These are phyloP conservation scores for Trichosporon coremiiforme DNA, from an alignment of 1,284 basidiomycete species.

Conservation along the genomic window DNA sequence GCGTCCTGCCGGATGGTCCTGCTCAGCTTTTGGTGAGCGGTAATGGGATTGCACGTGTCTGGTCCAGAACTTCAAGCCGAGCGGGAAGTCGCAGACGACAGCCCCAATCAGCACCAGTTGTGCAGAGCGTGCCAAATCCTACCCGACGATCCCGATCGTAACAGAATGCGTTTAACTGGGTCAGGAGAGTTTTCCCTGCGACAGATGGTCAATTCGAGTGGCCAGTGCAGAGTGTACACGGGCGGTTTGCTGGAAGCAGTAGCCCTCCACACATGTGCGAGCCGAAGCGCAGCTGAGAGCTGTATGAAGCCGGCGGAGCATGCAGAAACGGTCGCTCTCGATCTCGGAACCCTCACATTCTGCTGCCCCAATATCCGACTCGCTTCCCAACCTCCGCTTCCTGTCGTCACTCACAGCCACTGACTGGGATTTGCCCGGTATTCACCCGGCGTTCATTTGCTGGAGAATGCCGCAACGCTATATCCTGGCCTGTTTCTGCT, in stretches of 20 bases:
- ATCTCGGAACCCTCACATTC: too few species aligned
- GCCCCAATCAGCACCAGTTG: background rate
- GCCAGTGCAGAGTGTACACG: background rate
- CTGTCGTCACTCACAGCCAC: too few species aligned
- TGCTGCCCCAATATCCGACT: too few species aligned
- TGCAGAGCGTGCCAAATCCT: background rate
- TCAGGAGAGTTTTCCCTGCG: background rate
- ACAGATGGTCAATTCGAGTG: background rate
- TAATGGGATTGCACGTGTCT: background rate
- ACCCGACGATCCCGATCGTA: slow-evolving; percentile 15
- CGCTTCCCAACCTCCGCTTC: too few species aligned
- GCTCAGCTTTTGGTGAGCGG: background rate
- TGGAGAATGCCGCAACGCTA: too few species aligned
- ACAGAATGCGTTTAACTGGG: background rate
- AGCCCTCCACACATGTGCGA: too few species aligned
- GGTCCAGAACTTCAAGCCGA: background rate
- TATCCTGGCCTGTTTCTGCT: too few species aligned
- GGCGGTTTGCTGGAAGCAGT: background rate
- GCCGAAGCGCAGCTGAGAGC: too few species aligned
- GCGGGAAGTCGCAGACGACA: background rate
- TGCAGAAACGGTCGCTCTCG: too few species aligned
- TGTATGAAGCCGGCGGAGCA: too few species aligned
- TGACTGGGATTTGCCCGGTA: too few species aligned
- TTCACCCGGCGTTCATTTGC: too few species aligned
- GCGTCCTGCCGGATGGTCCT: background rate